Percentiles rank a stretch among this genome's conserved stretches.
phyloP scores from a whole-genome alignment of 2,329 filamentous ascomycete genomes.

The Aureobasidium lini region DNA sequence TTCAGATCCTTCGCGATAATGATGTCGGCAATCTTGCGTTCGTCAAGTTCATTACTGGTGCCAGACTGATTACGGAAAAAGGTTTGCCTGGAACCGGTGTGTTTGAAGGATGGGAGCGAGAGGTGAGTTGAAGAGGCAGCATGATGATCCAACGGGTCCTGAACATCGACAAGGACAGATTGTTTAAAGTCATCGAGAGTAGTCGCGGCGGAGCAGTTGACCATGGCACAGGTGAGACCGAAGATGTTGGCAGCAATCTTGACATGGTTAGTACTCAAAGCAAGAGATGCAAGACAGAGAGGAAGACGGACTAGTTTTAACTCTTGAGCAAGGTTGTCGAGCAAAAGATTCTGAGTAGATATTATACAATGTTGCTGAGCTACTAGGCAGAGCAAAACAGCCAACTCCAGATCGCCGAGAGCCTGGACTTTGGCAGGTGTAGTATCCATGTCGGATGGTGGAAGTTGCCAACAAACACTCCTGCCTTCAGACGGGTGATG shows the following conservation, averaged over 20 bases:
- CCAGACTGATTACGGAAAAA: constrained; percentile 4
- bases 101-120: neutral
- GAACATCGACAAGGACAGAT: constrained; percentile 50
- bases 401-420: constrained; percentile 82
- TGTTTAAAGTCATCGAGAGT: constrained; percentile 75
- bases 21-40: constrained; percentile 65
- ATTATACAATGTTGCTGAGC: constrained; percentile 83
- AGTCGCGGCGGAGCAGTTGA: constrained; percentile 66
- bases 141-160: neutral
- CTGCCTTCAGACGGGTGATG: neutral
- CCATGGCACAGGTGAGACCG: constrained; percentile 58
- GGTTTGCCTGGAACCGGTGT: neutral
- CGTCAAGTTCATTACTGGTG: constrained; percentile 31
- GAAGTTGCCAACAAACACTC: neutral
- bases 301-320: constrained; percentile 54
- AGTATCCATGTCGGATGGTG: neutral
- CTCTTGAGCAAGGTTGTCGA: constrained; percentile 66
- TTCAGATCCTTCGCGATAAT: constrained; percentile 77
- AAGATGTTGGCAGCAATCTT: constrained; percentile 48
- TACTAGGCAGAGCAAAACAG: constrained; percentile 71
- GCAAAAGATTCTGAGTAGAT: constrained; percentile 55
- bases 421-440: constrained; percentile 61
- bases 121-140: neutral
- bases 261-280: constrained; percentile 9
- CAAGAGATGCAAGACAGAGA: neutral